Percentiles rank a stretch among this genome's conserved stretches.
These are phyloP conservation scores for Melastoma candidum DNA, from an alignment of 441 rosid species.

Conservation along the genomic window DNA sequence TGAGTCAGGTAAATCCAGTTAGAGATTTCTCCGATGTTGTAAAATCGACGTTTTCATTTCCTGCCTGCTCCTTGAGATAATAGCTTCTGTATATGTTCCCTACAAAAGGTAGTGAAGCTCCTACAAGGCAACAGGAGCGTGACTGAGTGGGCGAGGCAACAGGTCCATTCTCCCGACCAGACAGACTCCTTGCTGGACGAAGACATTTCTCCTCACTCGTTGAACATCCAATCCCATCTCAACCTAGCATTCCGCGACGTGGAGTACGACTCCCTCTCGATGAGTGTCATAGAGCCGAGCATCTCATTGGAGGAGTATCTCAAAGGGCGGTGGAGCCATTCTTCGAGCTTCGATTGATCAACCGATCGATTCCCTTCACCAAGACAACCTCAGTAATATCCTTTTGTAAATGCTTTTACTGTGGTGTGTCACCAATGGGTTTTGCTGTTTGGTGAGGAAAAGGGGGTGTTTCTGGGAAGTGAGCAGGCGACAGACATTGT, in stretches of 20 bases:
- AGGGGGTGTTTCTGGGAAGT: no score
- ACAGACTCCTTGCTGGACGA: conserved; percentile 35
- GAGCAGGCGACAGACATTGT: no score
- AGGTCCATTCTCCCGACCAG: conserved; percentile 32
- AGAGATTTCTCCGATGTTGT: neutral
- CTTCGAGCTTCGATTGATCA: conserved; percentile 60
- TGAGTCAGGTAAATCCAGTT: conserved; percentile 37
- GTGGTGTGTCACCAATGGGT: no score
- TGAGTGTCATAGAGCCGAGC: conserved; percentile 46
- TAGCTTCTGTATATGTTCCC: neutral
- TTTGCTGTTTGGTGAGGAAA: no score
- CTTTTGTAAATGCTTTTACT: no score
- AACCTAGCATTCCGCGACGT: conserved; percentile 48
- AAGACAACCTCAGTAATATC: no score
- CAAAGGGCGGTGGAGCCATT: conserved; percentile 64
- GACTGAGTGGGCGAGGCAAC: conserved; percentile 38
- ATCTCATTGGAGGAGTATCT: conserved; percentile 58
- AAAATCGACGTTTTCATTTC: neutral
- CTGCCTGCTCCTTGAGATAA: no score
- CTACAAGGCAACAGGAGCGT: conserved; percentile 38
- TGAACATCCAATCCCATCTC: conserved; percentile 49
- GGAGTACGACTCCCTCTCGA: conserved; percentile 47
- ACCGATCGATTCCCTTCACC: neutral
- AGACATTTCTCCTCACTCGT: conserved; percentile 27
- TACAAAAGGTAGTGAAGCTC: conserved; percentile 39